A percentile compares a stretch with the other conserved stretches of the same genome.
These are phyloP conservation scores for Bryopsis sp. DNA, from an alignment of 139 green algal species.

Conservation along the genomic window DNA sequence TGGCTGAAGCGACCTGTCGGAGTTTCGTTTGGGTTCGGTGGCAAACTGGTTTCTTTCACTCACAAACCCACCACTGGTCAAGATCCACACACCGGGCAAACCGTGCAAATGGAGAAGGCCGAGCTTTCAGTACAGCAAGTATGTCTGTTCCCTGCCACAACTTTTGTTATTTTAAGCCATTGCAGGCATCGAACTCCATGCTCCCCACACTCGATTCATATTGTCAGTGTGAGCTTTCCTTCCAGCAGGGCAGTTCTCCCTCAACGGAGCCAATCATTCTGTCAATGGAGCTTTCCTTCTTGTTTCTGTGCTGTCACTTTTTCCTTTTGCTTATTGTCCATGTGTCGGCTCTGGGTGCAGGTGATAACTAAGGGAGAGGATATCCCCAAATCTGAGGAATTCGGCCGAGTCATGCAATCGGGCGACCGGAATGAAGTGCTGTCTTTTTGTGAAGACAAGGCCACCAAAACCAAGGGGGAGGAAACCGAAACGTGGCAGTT, in stretches of 20 bases:
- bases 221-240: too few species aligned
- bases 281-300: too few species aligned
- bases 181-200: too few species aligned
- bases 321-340: background rate
- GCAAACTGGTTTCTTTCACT: slow-evolving; percentile 54
- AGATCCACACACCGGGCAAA: slow-evolving; percentile 29
- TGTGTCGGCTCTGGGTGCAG: slow-evolving; percentile 21
- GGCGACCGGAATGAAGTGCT: slow-evolving; percentile 53
- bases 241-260: too few species aligned
- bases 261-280: too few species aligned
- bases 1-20: slow-evolving; percentile 78
- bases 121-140: slow-evolving; percentile 9
- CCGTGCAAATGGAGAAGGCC: slow-evolving; percentile 9
- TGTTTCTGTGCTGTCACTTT: too few species aligned
- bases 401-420: slow-evolving; percentile 65
- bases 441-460: slow-evolving; percentile 60
- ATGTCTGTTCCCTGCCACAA: too few species aligned
- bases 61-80: slow-evolving; percentile 40
- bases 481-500: slow-evolving; percentile 92
- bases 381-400: slow-evolving; percentile 46
- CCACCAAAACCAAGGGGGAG: slow-evolving; percentile 24
- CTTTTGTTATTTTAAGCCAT: too few species aligned
- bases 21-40: slow-evolving; percentile 81
- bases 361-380: slow-evolving; percentile 70
- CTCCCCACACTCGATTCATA: too few species aligned